Base-by-base conservation (phyloP, 164 flowering plant species). In the Vitis rotundifolia region DNA sequence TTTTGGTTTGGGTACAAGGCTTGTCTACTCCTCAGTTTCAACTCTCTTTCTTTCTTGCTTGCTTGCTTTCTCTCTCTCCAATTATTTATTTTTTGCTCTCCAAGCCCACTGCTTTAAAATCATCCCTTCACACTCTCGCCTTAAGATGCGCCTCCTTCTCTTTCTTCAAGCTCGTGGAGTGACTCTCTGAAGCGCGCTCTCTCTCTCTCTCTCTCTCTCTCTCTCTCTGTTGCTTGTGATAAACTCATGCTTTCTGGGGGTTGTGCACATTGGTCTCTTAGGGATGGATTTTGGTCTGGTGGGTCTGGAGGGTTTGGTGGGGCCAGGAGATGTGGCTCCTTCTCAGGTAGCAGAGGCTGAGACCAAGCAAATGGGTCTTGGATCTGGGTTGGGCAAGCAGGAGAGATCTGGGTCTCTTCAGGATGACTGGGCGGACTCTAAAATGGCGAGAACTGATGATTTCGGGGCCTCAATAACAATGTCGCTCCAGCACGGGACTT, bases 231-330 rank as follows among this genome's bases (percentile, higher is more conserved):
- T 47, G 19, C 66, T 18, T 51, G 22, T 67, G 53, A 63, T 67
- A 68, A 62, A 71, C 77, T 67, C 68, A 75, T 77, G 77, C 68
- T 59, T 67, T 63, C 28, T 57, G 28, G 66, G 62, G 66, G 37
- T 69, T 60, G 52, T 79, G 69, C 75, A 55, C 74, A 53, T 69
- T 72, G 63, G 49, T n/a, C 50, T 73, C 29, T 64, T 66, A 48
- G 52, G 67, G 55, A 89, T 89, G 93, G 90, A 86, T 71, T 83
- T 86, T 73, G 88, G 85, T 57, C 61, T 76, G 53, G 77, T 78
- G 78, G 82, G 85, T 62, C 75, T 82, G 69, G 85, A 82, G 64
- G 86, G 83, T 49, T 53, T 77, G 31, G 70, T 66, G 69, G 78
- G 79, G 58, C 69, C 79, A 31, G 83, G 76, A 19, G 62, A 47